These are phyloP conservation scores for Clarireedia hainanense DNA, from an alignment of 2,329 filamentous ascomycete species.

Conservation along the genomic window DNA sequence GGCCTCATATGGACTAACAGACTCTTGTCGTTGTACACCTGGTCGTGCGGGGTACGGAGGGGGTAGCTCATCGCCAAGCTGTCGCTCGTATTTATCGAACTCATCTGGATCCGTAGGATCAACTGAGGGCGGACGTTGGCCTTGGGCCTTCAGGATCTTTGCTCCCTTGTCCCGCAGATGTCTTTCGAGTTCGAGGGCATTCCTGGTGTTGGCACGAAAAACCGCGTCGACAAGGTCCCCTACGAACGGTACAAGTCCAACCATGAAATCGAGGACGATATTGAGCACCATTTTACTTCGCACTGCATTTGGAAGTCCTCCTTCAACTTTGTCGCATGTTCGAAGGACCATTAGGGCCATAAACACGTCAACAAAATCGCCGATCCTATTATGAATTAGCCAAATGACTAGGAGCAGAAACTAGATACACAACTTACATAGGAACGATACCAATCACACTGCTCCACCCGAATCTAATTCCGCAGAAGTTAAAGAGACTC, in stretches of 20 bases:
- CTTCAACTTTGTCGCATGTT: slow-evolving; percentile 66
- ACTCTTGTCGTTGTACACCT: slow-evolving; percentile 6
- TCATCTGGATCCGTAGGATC: slow-evolving; percentile 47
- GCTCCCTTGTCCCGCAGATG: slow-evolving; percentile 62
- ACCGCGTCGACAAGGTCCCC: slow-evolving; percentile 66
- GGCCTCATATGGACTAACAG: slow-evolving; percentile 10
- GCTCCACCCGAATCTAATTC: slow-evolving; percentile 82
- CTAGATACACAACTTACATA: slow-evolving; percentile 47
- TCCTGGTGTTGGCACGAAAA: slow-evolving; percentile 70
- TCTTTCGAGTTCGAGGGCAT: slow-evolving; percentile 57
- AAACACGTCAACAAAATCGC: slow-evolving; percentile 66
- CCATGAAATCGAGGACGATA: slow-evolving; percentile 62
- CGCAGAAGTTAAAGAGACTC: slow-evolving; percentile 71
- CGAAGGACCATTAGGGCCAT: slow-evolving; percentile 69
- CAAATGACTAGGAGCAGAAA: slow-evolving; percentile 6
- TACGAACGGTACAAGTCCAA: slow-evolving; percentile 67
- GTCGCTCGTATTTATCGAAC: slow-evolving; percentile 34
- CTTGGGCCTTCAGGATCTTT: slow-evolving; percentile 42
- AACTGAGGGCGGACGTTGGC: slow-evolving; percentile 38
- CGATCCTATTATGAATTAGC: slow-evolving; percentile 44
- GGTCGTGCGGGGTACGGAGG: slow-evolving; percentile 22
- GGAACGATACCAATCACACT: slow-evolving; percentile 80
- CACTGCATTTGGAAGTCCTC: slow-evolving; percentile 58
- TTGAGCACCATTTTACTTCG: slow-evolving; percentile 72
- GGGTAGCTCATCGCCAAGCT: slow-evolving; percentile 22